phyloP scores from a whole-genome alignment of 1,139 yeast species.

The Debaryomycetaceae sp. region DNA sequence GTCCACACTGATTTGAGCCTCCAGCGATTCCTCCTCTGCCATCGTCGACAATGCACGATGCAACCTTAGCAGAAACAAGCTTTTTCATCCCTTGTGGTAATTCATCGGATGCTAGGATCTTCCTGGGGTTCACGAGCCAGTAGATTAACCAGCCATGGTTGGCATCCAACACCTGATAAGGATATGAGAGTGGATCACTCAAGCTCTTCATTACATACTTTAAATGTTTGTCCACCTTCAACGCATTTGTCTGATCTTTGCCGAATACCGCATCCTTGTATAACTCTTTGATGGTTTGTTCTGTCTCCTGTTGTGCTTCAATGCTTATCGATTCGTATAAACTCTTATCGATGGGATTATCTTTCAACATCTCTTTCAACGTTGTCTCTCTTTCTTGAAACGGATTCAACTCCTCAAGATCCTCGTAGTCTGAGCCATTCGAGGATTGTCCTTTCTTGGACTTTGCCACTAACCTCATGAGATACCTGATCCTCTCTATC shows the following conservation, averaged over 20 bases:
- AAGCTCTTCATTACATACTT: slow-evolving; percentile 27
- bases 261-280: slow-evolving; percentile 21
- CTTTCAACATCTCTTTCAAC: slow-evolving; percentile 10
- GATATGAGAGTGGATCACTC: slow-evolving; percentile 43
- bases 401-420: not conserved
- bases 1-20: slow-evolving; percentile 76
- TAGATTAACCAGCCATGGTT: slow-evolving; percentile 89
- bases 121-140: slow-evolving; percentile 67
- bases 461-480: not conserved
- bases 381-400: not conserved
- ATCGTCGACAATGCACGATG: slow-evolving; percentile 23
- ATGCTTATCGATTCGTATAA: slow-evolving; percentile 31
- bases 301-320: slow-evolving; percentile 39
- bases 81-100: slow-evolving; percentile 7
- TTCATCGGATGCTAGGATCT: slow-evolving; percentile 4
- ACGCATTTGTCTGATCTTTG: slow-evolving; percentile 13
- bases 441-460: not conserved
- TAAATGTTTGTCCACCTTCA: slow-evolving; percentile 16
- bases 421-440: slow-evolving; percentile 4
- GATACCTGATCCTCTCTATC: not conserved
- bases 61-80: slow-evolving; percentile 23
- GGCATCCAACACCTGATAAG: slow-evolving; percentile 63
- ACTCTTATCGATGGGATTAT: slow-evolving; percentile 13
- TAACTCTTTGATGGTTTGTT: slow-evolving; percentile 26
- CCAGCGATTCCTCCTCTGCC: slow-evolving; percentile 79